Percentiles rank a stretch among this genome's conserved stretches.
These are phyloP conservation scores for Lipomyces chichibuensis DNA, from an alignment of 805 yeast genomes.

Conservation along the genomic window DNA sequence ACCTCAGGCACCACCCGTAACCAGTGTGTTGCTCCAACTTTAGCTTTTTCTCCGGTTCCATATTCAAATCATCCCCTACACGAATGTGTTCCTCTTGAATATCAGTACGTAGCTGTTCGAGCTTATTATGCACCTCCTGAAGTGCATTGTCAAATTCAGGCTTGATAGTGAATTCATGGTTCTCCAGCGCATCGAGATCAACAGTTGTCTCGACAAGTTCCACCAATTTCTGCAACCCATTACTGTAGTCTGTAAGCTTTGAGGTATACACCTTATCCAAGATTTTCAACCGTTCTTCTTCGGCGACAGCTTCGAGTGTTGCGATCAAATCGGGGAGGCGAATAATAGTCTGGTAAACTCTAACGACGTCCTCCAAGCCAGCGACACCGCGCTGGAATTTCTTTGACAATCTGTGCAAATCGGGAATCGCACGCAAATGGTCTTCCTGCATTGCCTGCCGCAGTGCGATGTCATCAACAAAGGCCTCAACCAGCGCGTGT, in stretches of 20 bases:
- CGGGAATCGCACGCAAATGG: conserved; percentile 75
- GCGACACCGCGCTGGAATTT: conserved; percentile 61
- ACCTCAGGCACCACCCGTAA: conserved; percentile 93
- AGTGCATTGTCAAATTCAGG: conserved; percentile 88
- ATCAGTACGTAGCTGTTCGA: conserved; percentile 57
- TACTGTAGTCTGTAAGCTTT: conserved; percentile 56
- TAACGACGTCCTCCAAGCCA: conserved; percentile 82
- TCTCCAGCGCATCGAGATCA: conserved; percentile 79
- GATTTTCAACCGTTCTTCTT: conserved; percentile 46
- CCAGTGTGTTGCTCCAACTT: conserved; percentile 84
- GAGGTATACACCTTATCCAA: conserved; percentile 58
- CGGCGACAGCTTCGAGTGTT: conserved; percentile 51
- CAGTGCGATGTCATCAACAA: conserved; percentile 69
- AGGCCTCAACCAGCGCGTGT: conserved; percentile 71
- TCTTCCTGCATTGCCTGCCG: conserved; percentile 69
- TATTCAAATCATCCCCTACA: conserved; percentile 71
- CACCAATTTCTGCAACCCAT: conserved; percentile 65
- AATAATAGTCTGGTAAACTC: conserved; percentile 78
- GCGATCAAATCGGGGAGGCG: conserved; percentile 70
- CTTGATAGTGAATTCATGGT: conserved; percentile 80
- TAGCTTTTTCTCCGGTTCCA: conserved; percentile 85
- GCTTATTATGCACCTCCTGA: conserved; percentile 58
- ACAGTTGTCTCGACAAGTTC: conserved; percentile 91
- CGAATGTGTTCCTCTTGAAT: conserved; percentile 64
- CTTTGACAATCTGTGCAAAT: conserved; percentile 72